Percentiles rank a stretch among this genome's conserved stretches.
Conservation (phyloP, 2,329 filamentous ascomycete genomes). For the Parastagonospora avenae region DNA sequence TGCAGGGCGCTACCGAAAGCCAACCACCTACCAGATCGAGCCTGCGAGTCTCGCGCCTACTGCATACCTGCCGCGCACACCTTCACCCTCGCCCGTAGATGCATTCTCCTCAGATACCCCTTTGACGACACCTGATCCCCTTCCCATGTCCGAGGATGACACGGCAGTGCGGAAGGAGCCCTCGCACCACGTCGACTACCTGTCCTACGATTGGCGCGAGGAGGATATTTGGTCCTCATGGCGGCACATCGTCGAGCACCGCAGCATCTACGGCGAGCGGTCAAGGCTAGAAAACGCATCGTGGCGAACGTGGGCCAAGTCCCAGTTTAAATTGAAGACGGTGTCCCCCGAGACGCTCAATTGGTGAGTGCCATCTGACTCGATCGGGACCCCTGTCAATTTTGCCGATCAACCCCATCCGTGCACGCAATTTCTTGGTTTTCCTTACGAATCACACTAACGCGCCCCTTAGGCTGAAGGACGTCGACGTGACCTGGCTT, state of each 20-base stretch:
- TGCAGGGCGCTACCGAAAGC: slow-evolving; percentile 19
- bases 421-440: slow-evolving; percentile 23
- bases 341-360: slow-evolving; percentile 91
- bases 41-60: slow-evolving; percentile 48
- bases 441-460: slow-evolving; percentile 34
- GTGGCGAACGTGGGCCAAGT: slow-evolving; percentile 96
- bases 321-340: slow-evolving; percentile 84
- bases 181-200: slow-evolving; percentile 90
- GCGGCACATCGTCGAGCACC: slow-evolving; percentile 85
- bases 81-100: slow-evolving; percentile 59
- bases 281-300: slow-evolving; percentile 91
- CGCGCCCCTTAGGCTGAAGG: slow-evolving; percentile 74
- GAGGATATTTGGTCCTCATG: slow-evolving; percentile 98
- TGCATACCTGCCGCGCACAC: slow-evolving; percentile 47
- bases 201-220: slow-evolving; percentile 90
- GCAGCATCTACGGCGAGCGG: slow-evolving; percentile 78
- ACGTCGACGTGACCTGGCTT: slow-evolving; percentile 96
- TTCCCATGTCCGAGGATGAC: slow-evolving; percentile 72
- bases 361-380: slow-evolving; percentile 66
- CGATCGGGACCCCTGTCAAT: slow-evolving; percentile 28
- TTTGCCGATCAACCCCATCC: slow-evolving; percentile 36
- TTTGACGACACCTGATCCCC: slow-evolving; percentile 62
- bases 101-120: slow-evolving; percentile 48
- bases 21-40: slow-evolving; percentile 12
- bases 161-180: slow-evolving; percentile 74